Percentiles rank a stretch among this genome's conserved stretches.
Evolutionary conservation across 1,139 yeast genomes (phyloP).

Genomic region (Dujonia santamariae): DNA sequence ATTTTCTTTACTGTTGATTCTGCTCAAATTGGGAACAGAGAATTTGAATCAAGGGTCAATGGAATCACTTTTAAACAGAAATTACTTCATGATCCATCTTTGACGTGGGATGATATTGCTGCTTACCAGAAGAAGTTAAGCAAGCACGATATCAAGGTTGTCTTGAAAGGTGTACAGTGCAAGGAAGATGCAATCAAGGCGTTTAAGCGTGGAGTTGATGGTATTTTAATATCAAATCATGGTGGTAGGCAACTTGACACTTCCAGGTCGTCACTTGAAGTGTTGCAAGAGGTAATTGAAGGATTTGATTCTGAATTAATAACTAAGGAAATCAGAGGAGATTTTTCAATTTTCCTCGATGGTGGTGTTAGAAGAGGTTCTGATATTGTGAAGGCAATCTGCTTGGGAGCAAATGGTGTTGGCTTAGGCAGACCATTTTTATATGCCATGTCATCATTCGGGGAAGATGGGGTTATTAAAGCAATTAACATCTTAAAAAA

Average conservation of each 20-base stretch:
- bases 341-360: conserved; percentile 38
- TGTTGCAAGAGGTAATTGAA: conserved; percentile 33
- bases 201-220: conserved; percentile 35
- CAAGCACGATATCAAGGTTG: conserved; percentile 18
- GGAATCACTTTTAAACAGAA: conserved; percentile 3
- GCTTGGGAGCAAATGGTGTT: conserved; percentile 50
- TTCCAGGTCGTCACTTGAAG: conserved; percentile 38
- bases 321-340: conserved; percentile 8
- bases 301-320: conserved; percentile 1
- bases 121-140: too few relatives aligned
- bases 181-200: conserved; percentile 44
- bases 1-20: conserved; percentile 16
- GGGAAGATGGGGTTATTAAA: conserved; percentile 39
- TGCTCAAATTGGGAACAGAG: conserved; percentile 17
- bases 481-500: conserved; percentile 37
- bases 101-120: conserved; percentile 11
- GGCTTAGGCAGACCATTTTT: conserved; percentile 48
- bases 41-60: conserved; percentile 9
- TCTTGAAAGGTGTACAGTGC: conserved; percentile 46
- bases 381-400: conserved; percentile 45
- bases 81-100: conserved; percentile 9
- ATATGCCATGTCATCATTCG: conserved; percentile 42
- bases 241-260: conserved; percentile 48
- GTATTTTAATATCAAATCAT: conserved; percentile 44
- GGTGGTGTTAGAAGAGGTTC: conserved; percentile 49